Evolutionary conservation across 345 rosid genomes (phyloP).

Genomic region (Reutealis trisperma): DNA sequence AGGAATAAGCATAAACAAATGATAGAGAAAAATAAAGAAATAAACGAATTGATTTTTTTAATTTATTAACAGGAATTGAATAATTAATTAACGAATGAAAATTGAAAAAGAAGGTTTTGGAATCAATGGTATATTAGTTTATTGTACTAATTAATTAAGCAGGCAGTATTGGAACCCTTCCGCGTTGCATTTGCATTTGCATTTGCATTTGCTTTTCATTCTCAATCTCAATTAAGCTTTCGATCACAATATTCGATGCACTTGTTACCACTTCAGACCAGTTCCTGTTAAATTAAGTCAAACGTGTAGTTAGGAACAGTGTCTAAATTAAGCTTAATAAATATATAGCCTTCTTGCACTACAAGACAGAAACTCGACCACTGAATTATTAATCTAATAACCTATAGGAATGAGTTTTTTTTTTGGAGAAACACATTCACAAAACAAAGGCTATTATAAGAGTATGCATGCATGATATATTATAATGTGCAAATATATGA

Average conservation of each 20-base stretch:
- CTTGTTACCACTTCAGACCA: constrained; percentile 59
- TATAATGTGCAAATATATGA: no score
- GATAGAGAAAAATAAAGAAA: not conserved
- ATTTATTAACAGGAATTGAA: constrained; percentile 7
- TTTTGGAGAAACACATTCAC: no score
- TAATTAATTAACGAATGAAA: not conserved
- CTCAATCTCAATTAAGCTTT: constrained; percentile 56
- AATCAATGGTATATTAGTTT: not conserved
- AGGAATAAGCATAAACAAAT: no score
- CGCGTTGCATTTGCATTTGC: constrained; percentile 15
- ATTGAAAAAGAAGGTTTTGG: not conserved
- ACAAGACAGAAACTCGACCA: no score
- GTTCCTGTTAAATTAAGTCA: constrained; percentile 37
- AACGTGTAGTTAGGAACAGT: not conserved
- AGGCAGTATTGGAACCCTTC: constrained; percentile 12
- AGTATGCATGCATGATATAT: no score
- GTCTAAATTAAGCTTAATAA: no score
- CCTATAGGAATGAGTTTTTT: no score
- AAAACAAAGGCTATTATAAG: no score
- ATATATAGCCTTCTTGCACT: no score
- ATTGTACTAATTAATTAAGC: not conserved
- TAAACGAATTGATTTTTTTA: not conserved
- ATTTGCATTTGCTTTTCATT: constrained; percentile 29
- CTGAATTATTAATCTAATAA: no score
- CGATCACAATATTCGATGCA: constrained; percentile 59